Percentiles rank a stretch among this genome's conserved stretches.
These are phyloP conservation scores for Pseudocercospora pini-densiflorae DNA, from an alignment of 2,329 filamentous ascomycete species.

Conservation along the genomic window DNA sequence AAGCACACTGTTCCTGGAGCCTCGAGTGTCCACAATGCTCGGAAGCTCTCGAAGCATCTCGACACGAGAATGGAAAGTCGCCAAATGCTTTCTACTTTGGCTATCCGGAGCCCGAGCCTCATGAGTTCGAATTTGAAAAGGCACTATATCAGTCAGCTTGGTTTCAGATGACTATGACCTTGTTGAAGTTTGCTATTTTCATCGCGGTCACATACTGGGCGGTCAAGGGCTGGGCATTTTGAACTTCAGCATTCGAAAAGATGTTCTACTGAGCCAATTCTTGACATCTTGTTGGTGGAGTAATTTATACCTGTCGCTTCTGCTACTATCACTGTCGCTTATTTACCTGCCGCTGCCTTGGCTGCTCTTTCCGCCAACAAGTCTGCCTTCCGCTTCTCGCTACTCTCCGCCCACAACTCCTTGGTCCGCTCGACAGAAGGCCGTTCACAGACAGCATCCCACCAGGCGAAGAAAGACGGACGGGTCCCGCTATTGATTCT, in stretches of 20 bases:
- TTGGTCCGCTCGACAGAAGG: not conserved
- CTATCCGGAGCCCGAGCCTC: not conserved
- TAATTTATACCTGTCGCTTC: too few relatives aligned
- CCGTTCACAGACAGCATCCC: not conserved
- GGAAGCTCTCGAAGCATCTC: not conserved
- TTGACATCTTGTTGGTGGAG: too few relatives aligned
- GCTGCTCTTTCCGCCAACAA: too few relatives aligned
- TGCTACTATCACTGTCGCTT: too few relatives aligned
- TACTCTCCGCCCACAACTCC: not conserved
- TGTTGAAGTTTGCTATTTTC: not conserved
- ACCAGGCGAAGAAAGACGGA: not conserved
- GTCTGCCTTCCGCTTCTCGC: not conserved
- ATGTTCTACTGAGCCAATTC: too few relatives aligned
- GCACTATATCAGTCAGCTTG: not conserved
- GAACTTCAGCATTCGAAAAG: not conserved
- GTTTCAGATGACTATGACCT: not conserved
- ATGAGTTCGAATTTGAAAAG: not conserved
- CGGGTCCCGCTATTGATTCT: not conserved
- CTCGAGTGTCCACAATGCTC: not conserved
- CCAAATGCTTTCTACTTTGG: not conserved
- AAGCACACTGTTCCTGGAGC: not conserved
- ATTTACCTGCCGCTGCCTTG: not conserved
- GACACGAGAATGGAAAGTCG: not conserved
- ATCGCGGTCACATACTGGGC: not conserved
- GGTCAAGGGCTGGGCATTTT: constrained; percentile 4